Conservation (phyloP, 345 rosid genomes). For the Anacardium occidentale region DNA sequence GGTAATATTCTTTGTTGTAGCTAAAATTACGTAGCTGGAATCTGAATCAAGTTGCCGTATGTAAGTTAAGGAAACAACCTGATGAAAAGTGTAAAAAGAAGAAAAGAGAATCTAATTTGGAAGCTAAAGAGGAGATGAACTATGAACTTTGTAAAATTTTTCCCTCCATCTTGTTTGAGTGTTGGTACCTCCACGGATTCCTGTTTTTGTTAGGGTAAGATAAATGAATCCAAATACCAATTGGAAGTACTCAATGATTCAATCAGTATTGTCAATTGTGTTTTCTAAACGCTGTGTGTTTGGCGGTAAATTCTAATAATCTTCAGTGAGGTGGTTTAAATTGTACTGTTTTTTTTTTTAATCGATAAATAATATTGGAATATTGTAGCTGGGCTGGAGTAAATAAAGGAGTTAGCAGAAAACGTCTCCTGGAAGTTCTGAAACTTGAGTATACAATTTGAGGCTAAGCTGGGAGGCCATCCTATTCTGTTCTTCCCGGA, state of each 20-base stretch:
- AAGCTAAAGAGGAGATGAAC: neutral
- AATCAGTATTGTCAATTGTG: neutral
- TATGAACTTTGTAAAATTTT: slow-evolving; percentile 11
- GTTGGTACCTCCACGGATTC: neutral
- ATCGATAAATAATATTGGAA: no score
- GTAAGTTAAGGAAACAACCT: neutral
- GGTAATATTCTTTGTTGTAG: slow-evolving; percentile 21
- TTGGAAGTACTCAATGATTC: neutral
- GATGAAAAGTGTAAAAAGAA: neutral
- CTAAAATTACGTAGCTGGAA: slow-evolving; percentile 9
- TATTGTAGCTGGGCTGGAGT: no score
- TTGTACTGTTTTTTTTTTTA: no score
- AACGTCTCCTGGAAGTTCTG: neutral
- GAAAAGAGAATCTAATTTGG: neutral
- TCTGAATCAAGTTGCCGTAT: neutral
- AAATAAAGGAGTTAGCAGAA: no score
- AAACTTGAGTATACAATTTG: neutral
- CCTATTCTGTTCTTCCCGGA: neutral
- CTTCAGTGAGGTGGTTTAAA: neutral
- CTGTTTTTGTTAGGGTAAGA: neutral
- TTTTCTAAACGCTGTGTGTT: neutral
- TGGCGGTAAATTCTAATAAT: neutral
- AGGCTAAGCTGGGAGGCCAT: neutral
- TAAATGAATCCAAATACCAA: neutral
- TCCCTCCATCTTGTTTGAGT: neutral